Evolutionary conservation across 768 basidiomycete genomes (phyloP), one percentile per base, ranked within the genome.

Genomic region (Rhodotorula sphaerocarpa): DNA sequence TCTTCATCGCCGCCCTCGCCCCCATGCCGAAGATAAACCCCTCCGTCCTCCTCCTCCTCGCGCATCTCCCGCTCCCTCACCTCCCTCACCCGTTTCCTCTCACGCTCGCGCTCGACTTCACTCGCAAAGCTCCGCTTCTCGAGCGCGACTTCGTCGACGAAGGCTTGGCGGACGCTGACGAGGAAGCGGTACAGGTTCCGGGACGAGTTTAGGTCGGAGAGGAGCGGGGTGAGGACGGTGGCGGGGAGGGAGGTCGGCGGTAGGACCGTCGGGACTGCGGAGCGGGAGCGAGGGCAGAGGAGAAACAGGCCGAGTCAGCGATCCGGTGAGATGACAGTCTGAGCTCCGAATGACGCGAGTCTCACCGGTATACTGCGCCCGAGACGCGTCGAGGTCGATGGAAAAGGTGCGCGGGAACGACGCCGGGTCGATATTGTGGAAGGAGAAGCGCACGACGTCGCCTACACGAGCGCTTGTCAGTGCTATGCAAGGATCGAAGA

Each of bases 361-460:
- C 63, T 41, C 7, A 59, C 63, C 7, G 2, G 58, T 18, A 46
- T 66, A 66, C 31, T 11, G 6, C 5, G 50, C 27, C n/a, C 47
- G 33, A 7, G 65, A 66, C 5, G 59, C 67, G 51, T 69, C 61
- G n/a, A 69, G 36, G 44, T 65, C 61, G 58, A 69, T 57, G 10
- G 64, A 59, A 58, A 69, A 69, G 12, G 61, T 28, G 1, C 63
- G 57, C 12, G 63, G 45, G 50, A 60, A 63, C 20, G 47, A 53
- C 2, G 53, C 33, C 5, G 60, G 61, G 25, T 69, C 67, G 36
- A 69, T 20, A 50, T 63, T 43, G 15, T 39, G n/a, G 47, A 65
- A 69, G n/a, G 56, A 59, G 61, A 69, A 69, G 41, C 56, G 61
- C 15, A 69, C 63, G 31, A 63, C 44, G 27, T 65, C 67, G 30